Evolutionary conservation across 2,329 filamentous ascomycete species (phyloP).

Genomic region (Domatiomyces catenatus): DNA sequence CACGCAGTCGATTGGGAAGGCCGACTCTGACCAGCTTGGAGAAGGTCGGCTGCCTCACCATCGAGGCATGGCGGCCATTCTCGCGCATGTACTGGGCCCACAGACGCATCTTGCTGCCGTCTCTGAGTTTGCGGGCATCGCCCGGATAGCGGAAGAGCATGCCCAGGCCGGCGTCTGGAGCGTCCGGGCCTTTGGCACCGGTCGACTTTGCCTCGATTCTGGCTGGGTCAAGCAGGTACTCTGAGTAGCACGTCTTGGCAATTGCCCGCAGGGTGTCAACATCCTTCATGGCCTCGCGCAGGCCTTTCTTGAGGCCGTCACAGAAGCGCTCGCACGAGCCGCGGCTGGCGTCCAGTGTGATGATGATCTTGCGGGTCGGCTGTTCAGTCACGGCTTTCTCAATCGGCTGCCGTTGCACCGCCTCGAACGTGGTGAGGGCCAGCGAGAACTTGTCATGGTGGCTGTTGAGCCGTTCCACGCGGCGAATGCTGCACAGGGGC

Average conservation of each 20-base stretch:
- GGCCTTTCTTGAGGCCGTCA: conserved; percentile 79
- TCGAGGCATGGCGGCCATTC: conserved; percentile 80
- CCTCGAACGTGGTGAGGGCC: conserved; percentile 89
- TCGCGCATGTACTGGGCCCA: conserved; percentile 96
- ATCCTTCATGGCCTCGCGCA: conserved; percentile 74
- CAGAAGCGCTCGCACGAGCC: conserved; percentile 90
- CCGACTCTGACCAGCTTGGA: conserved; percentile 95
- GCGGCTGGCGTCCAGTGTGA: conserved; percentile 78
- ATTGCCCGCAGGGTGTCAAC: conserved; percentile 72
- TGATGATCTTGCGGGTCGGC: conserved; percentile 59
- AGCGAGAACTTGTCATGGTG: conserved; percentile 86
- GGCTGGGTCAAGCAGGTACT: conserved; percentile 49
- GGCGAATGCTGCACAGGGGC: conserved; percentile 75
- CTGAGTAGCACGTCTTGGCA: conserved; percentile 75
- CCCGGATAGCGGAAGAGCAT: conserved; percentile 90
- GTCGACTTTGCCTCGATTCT: conserved; percentile 42
- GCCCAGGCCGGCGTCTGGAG: conserved; percentile 85
- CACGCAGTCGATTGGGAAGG: conserved; percentile 77
- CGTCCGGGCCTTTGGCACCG: conserved; percentile 30
- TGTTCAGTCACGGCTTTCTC: conserved; percentile 21
- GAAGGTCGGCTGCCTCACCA: conserved; percentile 91
- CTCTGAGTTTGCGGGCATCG: conserved; percentile 81
- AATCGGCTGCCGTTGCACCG: conserved; percentile 39
- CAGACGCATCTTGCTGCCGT: conserved; percentile 90
- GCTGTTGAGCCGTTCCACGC: conserved; percentile 85